Evolutionary conservation across 192 early-diverging fungal species (phyloP).

Genomic region (Dissophora globulifera): DNA sequence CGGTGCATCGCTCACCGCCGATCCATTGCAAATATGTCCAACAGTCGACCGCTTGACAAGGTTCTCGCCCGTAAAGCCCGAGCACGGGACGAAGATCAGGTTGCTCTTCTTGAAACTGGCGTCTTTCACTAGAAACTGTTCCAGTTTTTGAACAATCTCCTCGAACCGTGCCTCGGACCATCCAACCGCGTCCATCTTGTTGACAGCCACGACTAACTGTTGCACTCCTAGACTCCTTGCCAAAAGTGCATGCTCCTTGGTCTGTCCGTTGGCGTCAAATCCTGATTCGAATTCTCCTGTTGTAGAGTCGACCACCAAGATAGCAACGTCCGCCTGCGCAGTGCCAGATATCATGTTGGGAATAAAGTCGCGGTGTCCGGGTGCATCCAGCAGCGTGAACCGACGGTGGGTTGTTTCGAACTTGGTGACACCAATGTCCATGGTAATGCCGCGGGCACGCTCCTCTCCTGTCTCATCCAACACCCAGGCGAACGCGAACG

Average conservation of each 20-base stretch:
- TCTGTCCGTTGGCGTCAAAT: conserved; percentile 94
- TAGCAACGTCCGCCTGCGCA: conserved; percentile 92
- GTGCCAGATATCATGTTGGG: conserved; percentile 99
- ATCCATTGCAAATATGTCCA: conserved; percentile 44
- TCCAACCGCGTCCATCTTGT: conserved; percentile 92
- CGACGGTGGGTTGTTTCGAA: conserved; percentile 83
- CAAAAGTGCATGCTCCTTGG: conserved; percentile 94
- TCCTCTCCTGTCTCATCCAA: conserved; percentile 97
- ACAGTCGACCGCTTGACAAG: conserved; percentile 61
- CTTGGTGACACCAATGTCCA: conserved; percentile 91
- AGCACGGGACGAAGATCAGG: conserved; percentile 89
- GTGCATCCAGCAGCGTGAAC: conserved; percentile 95
- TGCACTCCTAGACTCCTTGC: conserved; percentile 92
- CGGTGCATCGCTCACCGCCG: conserved; percentile 29
- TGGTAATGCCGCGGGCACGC: conserved; percentile 90
- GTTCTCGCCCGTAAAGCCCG: conserved; percentile 93
- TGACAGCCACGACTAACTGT: conserved; percentile 93
- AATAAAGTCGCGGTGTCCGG: conserved; percentile 98
- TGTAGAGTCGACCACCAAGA: conserved; percentile 91
- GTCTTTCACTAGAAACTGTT: conserved; percentile 72
- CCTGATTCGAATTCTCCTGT: conserved; percentile 95
- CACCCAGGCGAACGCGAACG: conserved; percentile 98
- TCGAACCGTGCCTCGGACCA: conserved; percentile 87
- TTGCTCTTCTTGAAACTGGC: conserved; percentile 83
- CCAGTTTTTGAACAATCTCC: conserved; percentile 77